Evolutionary conservation across 441 rosid species (phyloP).

Genomic region (Erodium chrysanthum): DNA sequence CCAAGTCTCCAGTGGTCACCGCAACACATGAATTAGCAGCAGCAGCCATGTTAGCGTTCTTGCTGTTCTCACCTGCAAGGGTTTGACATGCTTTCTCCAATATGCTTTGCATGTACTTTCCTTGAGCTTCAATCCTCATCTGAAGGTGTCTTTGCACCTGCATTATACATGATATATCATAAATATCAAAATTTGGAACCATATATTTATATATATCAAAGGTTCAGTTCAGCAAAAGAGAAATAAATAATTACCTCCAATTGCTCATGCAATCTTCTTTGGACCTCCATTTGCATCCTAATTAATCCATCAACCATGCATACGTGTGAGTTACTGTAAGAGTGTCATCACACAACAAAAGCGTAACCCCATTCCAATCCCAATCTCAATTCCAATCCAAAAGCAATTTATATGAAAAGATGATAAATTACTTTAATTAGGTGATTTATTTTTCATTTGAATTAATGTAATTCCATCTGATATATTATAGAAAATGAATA

Average conservation of each 20-base stretch:
- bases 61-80: slow-evolving; percentile 29
- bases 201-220: too few relatives aligned
- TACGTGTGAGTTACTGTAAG: slow-evolving; percentile 11
- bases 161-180: not conserved
- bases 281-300: slow-evolving; percentile 99
- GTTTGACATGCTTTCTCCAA: slow-evolving; percentile 92
- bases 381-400: not conserved
- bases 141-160: slow-evolving; percentile 95
- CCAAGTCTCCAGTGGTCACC: slow-evolving; percentile 11
- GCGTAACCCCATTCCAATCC: not conserved
- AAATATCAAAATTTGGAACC: too few relatives aligned
- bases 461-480: not conserved
- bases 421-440: not conserved
- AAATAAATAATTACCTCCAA: slow-evolving; percentile 48
- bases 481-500: not conserved
- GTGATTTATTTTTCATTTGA: not conserved
- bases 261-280: slow-evolving; percentile 93
- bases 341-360: slow-evolving; percentile 21
- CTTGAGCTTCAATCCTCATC: slow-evolving; percentile 94
- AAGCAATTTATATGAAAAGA: not conserved
- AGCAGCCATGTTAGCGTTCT: not conserved
- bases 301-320: slow-evolving; percentile 33
- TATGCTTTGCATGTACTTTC: slow-evolving; percentile 93
- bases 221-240: not conserved
- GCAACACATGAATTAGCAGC: not conserved